Conservation (phyloP, 768 basidiomycete species). For the Lactifluus pinguis region DNA sequence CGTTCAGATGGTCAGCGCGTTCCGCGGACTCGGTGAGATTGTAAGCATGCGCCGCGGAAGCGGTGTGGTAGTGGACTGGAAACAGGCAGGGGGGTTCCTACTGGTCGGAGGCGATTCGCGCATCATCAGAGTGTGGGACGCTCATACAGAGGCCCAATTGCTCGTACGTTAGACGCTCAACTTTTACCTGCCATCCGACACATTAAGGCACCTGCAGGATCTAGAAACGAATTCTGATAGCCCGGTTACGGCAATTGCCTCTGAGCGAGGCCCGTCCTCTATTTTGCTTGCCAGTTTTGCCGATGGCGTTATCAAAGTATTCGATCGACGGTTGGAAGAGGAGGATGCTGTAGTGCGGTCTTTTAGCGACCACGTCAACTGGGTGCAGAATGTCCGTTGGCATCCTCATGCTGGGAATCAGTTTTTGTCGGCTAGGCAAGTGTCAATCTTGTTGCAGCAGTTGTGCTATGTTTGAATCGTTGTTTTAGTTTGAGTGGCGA, state of each 20-base stretch:
- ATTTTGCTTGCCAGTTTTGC: conserved; percentile 88
- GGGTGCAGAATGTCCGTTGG: conserved; percentile 88
- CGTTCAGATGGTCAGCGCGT: conserved; percentile 88
- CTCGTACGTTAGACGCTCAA: conserved; percentile 39
- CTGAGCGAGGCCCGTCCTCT: conserved; percentile 66
- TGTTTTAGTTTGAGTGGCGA: conserved; percentile 70
- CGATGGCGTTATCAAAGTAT: conserved; percentile 82
- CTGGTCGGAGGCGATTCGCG: conserved; percentile 89
- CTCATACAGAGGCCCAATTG: conserved; percentile 73
- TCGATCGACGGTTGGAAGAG: conserved; percentile 82
- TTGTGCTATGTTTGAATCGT: background rate
- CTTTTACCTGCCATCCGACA: background rate
- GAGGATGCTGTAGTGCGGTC: conserved; percentile 75
- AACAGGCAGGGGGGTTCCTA: conserved; percentile 74
- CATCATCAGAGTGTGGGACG: conserved; percentile 91
- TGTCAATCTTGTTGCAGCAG: conserved; percentile 35
- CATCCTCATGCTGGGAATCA: conserved; percentile 61
- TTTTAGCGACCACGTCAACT: conserved; percentile 67
- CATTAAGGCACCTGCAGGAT: conserved; percentile 43
- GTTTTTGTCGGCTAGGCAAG: conserved; percentile 80
- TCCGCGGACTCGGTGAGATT: conserved; percentile 78
- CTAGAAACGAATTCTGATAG: conserved; percentile 84
- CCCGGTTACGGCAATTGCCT: conserved; percentile 77
- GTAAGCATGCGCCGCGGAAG: conserved; percentile 65
- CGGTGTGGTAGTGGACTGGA: conserved; percentile 90